A percentile compares a stretch with the other conserved stretches of the same genome.
Evolutionary conservation across 345 rosid species (phyloP).

Genomic region (Hibiscus tridactylites): DNA sequence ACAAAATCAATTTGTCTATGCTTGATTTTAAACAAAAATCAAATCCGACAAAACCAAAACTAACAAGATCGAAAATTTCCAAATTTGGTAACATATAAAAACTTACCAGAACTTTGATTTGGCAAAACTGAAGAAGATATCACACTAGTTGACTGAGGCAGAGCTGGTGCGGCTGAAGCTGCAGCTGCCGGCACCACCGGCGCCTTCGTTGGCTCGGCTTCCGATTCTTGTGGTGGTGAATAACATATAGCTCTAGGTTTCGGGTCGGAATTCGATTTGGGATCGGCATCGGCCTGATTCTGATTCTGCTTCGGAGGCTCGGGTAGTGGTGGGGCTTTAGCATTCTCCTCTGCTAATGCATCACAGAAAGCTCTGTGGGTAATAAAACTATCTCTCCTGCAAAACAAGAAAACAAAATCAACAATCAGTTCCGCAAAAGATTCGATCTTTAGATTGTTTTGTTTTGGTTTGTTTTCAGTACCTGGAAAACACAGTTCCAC

Average conservation of each 20-base stretch:
- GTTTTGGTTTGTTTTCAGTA: slow-evolving; percentile 2
- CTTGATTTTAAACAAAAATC: slow-evolving; percentile 13
- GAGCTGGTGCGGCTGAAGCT: slow-evolving; percentile 23
- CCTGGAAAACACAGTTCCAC: slow-evolving; percentile 90
- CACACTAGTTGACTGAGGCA: slow-evolving; percentile 27
- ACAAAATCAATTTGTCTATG: slow-evolving; percentile 14
- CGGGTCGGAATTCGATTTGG: slow-evolving; percentile 24
- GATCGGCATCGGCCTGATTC: slow-evolving; percentile 14
- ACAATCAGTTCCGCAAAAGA: slow-evolving; percentile 11
- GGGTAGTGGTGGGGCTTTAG: slow-evolving; percentile 31
- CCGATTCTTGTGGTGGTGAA: slow-evolving; percentile 17
- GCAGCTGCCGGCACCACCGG: slow-evolving; percentile 7
- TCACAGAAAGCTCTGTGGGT: slow-evolving; percentile 95
- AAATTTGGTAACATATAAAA: slow-evolving; percentile 1
- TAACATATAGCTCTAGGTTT: slow-evolving; percentile 26
- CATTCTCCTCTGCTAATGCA: slow-evolving; percentile 79
- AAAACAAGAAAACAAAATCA: not conserved
- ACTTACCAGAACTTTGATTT: slow-evolving; percentile 41
- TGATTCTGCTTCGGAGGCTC: slow-evolving; percentile 14
- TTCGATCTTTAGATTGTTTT: not conserved
- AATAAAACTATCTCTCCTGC: slow-evolving; percentile 89
- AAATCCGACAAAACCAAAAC: slow-evolving; percentile 26
- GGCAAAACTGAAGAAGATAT: slow-evolving; percentile 40
- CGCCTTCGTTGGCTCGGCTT: slow-evolving; percentile 1
- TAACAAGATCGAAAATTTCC: slow-evolving; percentile 11